A percentile compares a stretch with the other conserved stretches of the same genome.
These are phyloP conservation scores for Euphorbia peplus DNA, from an alignment of 345 rosid genomes.

Conservation along the genomic window DNA sequence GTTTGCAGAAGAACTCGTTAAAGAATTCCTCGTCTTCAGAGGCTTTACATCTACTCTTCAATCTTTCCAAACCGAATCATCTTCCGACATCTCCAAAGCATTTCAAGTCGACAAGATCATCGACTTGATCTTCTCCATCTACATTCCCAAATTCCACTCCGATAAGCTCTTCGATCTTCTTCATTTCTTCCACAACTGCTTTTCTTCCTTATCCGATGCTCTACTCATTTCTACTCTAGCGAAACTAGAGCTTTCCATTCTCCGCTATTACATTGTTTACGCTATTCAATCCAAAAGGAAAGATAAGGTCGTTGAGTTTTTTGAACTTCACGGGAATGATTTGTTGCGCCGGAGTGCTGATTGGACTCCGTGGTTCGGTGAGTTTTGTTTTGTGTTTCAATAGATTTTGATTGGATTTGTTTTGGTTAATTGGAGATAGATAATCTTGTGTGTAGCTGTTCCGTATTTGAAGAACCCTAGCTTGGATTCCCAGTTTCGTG, in stretches of 20 bases:
- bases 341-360: constrained; percentile 42
- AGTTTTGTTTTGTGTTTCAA: constrained; percentile 16
- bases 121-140: constrained; percentile 53
- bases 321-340: constrained; percentile 47
- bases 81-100: constrained; percentile 60
- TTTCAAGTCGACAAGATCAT: constrained; percentile 56
- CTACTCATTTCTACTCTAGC: constrained; percentile 34
- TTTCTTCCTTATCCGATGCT: constrained; percentile 43
- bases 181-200: constrained; percentile 50
- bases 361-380: constrained; percentile 71
- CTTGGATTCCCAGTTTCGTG: constrained; percentile 56
- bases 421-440: too few relatives aligned
- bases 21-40: constrained; percentile 64
- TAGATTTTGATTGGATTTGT: neutral
- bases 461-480: constrained; percentile 59
- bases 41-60: constrained; percentile 60
- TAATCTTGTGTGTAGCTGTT: too few relatives aligned
- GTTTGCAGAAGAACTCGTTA: constrained; percentile 63
- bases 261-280: constrained; percentile 46
- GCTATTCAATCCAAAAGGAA: constrained; percentile 45
- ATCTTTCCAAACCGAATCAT: constrained; percentile 52
- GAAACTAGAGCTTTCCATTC: constrained; percentile 49
- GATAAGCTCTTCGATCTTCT: constrained; percentile 48
- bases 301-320: constrained; percentile 57
- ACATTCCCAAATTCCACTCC: constrained; percentile 54